A percentile compares a stretch with the other conserved stretches of the same genome.
These are phyloP conservation scores for Phalaenopsis hybrid DNA, from an alignment of 116 monocot species.

Conservation along the genomic window DNA sequence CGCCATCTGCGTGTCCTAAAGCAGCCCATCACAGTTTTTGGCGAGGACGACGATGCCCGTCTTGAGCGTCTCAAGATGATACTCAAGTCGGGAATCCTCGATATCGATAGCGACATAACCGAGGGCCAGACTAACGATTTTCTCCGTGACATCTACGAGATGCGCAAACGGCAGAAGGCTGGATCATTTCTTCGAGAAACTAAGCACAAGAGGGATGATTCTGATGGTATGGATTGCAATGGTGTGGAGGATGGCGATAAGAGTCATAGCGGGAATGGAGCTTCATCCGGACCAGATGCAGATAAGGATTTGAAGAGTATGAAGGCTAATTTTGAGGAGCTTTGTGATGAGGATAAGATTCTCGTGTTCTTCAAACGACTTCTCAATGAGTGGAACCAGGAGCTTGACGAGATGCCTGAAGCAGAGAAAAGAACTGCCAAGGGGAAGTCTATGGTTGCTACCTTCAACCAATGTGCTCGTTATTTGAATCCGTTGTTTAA, in stretches of 20 bases:
- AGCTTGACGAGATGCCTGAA: slow-evolving; percentile 74
- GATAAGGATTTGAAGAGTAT: slow-evolving; percentile 78
- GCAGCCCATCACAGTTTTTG: slow-evolving; percentile 92
- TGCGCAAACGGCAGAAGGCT: slow-evolving; percentile 69
- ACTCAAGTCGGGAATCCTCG: slow-evolving; percentile 75
- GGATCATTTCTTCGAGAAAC: slow-evolving; percentile 23
- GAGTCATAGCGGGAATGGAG: slow-evolving; percentile 37
- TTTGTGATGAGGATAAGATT: slow-evolving; percentile 96
- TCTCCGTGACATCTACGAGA: slow-evolving; percentile 84
- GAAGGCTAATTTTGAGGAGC: slow-evolving; percentile 69
- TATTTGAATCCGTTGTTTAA: slow-evolving; percentile 88
- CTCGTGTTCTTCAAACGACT: slow-evolving; percentile 88
- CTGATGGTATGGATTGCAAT: slow-evolving; percentile 14
- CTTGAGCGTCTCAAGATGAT: slow-evolving; percentile 74
- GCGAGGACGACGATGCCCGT: slow-evolving; percentile 83
- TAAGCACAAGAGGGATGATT: slow-evolving; percentile 42
- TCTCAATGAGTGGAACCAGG: slow-evolving; percentile 88
- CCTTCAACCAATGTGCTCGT: slow-evolving; percentile 88
- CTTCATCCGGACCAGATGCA: slow-evolving; percentile 36
- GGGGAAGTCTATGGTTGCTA: slow-evolving; percentile 91
- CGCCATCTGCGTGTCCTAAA: slow-evolving; percentile 84
- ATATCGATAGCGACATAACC: slow-evolving; percentile 81
- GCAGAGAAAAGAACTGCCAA: slow-evolving; percentile 78
- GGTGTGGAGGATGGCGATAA: slow-evolving; percentile 39
- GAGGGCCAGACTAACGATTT: slow-evolving; percentile 98